Evolutionary conservation across 1,284 basidiomycete species (phyloP).

Genomic region (Leccinum insolens): DNA sequence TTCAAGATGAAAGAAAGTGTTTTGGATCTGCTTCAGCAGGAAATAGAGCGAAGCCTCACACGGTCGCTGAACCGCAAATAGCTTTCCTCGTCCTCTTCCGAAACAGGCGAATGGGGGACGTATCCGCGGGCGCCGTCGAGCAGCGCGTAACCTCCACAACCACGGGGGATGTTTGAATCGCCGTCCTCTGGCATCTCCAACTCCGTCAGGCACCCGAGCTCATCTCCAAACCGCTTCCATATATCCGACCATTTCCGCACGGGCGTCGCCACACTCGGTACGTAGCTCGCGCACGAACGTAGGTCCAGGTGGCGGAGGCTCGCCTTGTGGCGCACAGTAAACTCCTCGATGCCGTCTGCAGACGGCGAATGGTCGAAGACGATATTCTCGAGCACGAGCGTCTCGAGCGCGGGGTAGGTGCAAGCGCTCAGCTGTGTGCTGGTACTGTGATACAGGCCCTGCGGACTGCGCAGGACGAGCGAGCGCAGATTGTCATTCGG

Average conservation of each 20-base stretch:
- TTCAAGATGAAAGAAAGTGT: no score
- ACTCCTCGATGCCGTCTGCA: constrained; percentile 31
- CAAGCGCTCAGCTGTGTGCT: constrained; percentile 21
- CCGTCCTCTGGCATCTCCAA: constrained; percentile 2
- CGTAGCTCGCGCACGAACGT: constrained; percentile 30
- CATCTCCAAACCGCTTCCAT: constrained; percentile 27
- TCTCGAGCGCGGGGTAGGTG: constrained; percentile 30
- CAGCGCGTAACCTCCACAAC: constrained; percentile 21
- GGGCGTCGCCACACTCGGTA: constrained; percentile 10
- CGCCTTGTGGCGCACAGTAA: constrained; percentile 33
- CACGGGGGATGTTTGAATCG: constrained; percentile 5
- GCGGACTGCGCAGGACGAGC: constrained; percentile 28
- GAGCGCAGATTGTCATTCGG: constrained; percentile 28
- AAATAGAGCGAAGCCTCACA: constrained; percentile 19
- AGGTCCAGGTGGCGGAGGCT: constrained; percentile 27
- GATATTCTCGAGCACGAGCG: constrained; percentile 34
- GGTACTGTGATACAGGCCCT: constrained; percentile 33
- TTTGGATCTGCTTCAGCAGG: neutral
- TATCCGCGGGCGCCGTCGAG: constrained; percentile 27
- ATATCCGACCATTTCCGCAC: constrained; percentile 31
- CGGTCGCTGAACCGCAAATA: constrained; percentile 12
- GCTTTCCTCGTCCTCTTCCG: constrained; percentile 17
- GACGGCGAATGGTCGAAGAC: constrained; percentile 29
- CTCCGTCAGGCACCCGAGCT: constrained; percentile 26
- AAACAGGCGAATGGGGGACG: constrained; percentile 20